Evolutionary conservation across 768 basidiomycete genomes (phyloP).

Genomic region (Pleurotus eryngii): DNA sequence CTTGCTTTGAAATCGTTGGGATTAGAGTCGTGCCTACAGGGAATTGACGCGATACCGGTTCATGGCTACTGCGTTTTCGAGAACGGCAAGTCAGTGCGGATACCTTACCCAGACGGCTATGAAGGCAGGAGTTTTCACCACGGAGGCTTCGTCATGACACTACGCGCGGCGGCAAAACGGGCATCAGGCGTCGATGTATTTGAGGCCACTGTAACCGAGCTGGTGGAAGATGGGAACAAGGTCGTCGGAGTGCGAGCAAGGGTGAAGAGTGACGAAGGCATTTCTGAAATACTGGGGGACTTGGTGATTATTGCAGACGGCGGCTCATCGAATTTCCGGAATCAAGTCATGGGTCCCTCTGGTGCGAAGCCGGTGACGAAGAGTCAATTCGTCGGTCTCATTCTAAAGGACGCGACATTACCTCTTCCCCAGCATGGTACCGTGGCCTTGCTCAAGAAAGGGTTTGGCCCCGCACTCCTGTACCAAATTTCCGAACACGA

Average conservation of each 20-base stretch:
- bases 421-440: conserved; percentile 82
- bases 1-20: conserved; percentile 75
- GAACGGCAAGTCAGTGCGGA: conserved; percentile 67
- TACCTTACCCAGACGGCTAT: conserved; percentile 76
- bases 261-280: conserved; percentile 36
- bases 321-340: conserved; percentile 91
- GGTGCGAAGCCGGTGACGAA: conserved; percentile 51
- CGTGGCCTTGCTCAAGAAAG: conserved; percentile 69
- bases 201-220: conserved; percentile 79
- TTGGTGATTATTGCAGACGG: conserved; percentile 91
- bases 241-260: conserved; percentile 70
- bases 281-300: conserved; percentile 53
- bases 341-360: conserved; percentile 52
- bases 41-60: conserved; percentile 82
- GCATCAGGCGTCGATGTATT: conserved; percentile 73
- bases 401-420: conserved; percentile 73
- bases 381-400: conserved; percentile 81
- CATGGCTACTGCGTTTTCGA: conserved; percentile 85
- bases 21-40: conserved; percentile 69
- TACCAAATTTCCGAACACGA: conserved; percentile 90
- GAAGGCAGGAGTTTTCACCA: conserved; percentile 93
- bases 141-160: conserved; percentile 79
- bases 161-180: conserved; percentile 62
- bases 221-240: conserved; percentile 55
- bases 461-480: conserved; percentile 82